Base-by-base conservation (phyloP, 345 rosid species). In the Mercurialis annua region DNA sequence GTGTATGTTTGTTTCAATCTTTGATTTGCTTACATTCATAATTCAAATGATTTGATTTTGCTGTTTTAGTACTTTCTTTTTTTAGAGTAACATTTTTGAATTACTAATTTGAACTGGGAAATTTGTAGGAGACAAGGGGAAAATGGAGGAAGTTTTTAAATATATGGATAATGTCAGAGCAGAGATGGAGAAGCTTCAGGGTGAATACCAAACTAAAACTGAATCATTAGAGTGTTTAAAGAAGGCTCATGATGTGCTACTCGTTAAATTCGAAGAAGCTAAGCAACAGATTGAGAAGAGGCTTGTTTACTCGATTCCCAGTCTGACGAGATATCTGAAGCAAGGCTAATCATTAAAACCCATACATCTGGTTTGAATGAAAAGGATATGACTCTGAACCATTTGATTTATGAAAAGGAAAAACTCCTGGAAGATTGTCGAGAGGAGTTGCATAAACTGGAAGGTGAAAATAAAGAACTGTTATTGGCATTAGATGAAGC, bases 301-400 rank as follows among this genome's bases (percentile, higher is more conserved):
- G 62, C 52, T 40, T 52, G 21, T 2, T 51, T 24, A 38, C 23
- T 66, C 40, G 29, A 26, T 53, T 40, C 51, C 51, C 30, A 54
- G 70, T 53, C 24, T 15, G 70, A 54, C 51, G 70, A 66, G 33
- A 38, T 66, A 40, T 54, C 52, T 54, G 29, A 54, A 66, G 54
- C 36, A 8, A 66, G 52, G 62, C n/a, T 53, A 27, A 8, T 12
- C 15, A 8, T 42, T 54, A 62, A 26, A 26, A 18, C 11, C 50
- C 48, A 53, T 11, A 66, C 9, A 40, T 53, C 50, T 23, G n/a
- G 70, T 66, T 54, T 66, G 62, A 12, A 24, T 26, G 66, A 62
- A 29, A 62, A 62, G 52, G 66, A 62, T 16, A 9, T 46, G 52
- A 43, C 66, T 62, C n/a, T 26, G 17, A 53, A 10, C 51, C 17